Base-by-base conservation (phyloP, 805 yeast species). In the Candida orba region DNA sequence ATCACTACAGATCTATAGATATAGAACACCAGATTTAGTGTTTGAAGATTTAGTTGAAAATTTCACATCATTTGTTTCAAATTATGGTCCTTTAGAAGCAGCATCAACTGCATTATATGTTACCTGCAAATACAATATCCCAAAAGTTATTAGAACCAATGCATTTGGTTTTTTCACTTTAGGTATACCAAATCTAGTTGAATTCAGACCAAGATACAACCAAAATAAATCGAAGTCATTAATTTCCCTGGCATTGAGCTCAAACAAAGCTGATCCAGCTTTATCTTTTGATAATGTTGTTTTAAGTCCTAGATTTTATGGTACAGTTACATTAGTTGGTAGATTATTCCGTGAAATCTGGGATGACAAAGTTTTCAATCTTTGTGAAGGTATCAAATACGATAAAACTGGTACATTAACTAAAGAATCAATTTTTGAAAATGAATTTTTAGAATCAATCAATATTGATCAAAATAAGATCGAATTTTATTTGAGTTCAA, bases 261-360 rank as follows among this genome's bases (percentile, higher is more conserved):
- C 36, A 17, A 44, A 41, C 36, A 41, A 36, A 7, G 23, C 25
- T 14, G 43, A 47, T 27, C 44, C 61, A 52, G 62, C 55, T 3
- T 59, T 65, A 52, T 70, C 75, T 32, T 71, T 82, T 40, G 85
- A 81, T 50, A 82, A 81, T 59, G 95, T 91, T n/a, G 78, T 85
- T 27, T 72, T 93, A 47, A 86, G 96, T 64, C 95, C 95, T 53
- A 71, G 96, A 52, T 89, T 90, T 55, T 90, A 87, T 60, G 98
- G 96, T 38, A 76, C 87, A 15, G 81, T 91, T 13, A 72, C 88
- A 23, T 75, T 89, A 46, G 69, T 89, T 29, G 75, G 96, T 1
- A 75, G 98, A 52, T 63, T 90, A 15, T 78, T 91, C 49, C 75
- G 95, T 50, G 81, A 80, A 17, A 70, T 79, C 38, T 93, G 99